Conservation (phyloP, 2,329 filamentous ascomycete species). For the Claviceps sorghi region DNA sequence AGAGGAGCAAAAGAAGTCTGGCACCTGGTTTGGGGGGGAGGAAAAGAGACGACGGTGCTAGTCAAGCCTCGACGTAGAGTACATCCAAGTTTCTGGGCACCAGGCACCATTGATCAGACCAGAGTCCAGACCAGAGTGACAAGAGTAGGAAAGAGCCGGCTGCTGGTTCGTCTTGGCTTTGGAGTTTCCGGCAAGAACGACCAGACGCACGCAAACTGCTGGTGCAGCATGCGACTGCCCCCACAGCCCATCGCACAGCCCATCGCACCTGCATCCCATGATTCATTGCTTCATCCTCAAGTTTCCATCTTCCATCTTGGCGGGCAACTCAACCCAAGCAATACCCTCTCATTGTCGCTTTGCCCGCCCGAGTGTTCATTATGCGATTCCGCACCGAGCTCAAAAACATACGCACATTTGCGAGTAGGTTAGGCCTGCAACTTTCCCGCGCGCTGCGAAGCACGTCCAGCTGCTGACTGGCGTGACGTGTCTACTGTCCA, state of each 20-base stretch:
- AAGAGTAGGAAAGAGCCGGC: background rate
- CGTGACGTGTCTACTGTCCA: conserved; percentile 14
- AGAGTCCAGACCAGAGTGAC: background rate
- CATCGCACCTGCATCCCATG: conserved; percentile 1
- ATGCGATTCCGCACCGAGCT: conserved; percentile 56
- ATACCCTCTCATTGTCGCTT: background rate
- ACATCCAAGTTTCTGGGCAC: background rate
- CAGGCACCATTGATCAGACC: background rate
- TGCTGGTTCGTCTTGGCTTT: background rate
- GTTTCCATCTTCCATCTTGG: background rate
- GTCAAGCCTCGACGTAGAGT: background rate
- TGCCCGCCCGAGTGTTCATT: conserved; percentile 12
- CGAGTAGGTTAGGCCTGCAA: conserved; percentile 35
- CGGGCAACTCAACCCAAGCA: background rate
- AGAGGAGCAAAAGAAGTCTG: background rate
- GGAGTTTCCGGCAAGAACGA: background rate
- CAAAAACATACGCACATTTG: conserved; percentile 51
- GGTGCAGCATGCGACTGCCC: background rate
- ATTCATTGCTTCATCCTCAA: background rate
- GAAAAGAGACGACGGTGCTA: background rate
- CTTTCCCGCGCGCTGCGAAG: background rate
- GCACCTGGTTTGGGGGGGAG: background rate
- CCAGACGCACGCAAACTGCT: background rate
- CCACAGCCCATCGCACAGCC: background rate
- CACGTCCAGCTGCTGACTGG: background rate